A percentile compares a stretch with the other conserved stretches of the same genome.
Evolutionary conservation across 352 stramenopile genomes (phyloP).

Genomic region (Globisporangium heterothallicum): DNA sequence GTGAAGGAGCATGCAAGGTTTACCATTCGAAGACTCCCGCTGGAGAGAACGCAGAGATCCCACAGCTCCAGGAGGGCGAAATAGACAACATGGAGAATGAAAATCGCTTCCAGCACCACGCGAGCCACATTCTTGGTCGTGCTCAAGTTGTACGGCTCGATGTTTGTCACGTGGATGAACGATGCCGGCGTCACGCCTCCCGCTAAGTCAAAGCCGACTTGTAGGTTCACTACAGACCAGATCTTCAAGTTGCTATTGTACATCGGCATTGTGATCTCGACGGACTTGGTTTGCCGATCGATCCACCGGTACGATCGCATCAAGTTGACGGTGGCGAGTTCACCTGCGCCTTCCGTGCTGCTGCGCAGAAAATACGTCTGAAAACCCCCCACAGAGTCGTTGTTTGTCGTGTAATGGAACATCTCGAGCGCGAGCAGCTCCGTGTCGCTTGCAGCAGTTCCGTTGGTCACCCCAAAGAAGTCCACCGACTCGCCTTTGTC

Average conservation of each 20-base stretch:
- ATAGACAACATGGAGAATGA: conserved; percentile 44
- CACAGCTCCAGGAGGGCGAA: conserved; percentile 59
- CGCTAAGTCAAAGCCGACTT: conserved; percentile 51
- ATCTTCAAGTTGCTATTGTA: conserved; percentile 64
- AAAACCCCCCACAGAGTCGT: conserved; percentile 34
- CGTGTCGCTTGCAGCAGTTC: conserved; percentile 17
- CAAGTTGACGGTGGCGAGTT: conserved; percentile 16
- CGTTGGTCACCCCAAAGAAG: conserved; percentile 35
- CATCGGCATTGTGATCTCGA: conserved; percentile 49
- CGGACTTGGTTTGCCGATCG: conserved; percentile 50
- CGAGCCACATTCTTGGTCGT: conserved; percentile 40
- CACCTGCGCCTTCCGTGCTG: conserved; percentile 21
- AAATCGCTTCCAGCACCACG: conserved; percentile 38
- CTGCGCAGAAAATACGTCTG: conserved; percentile 62
- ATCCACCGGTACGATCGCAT: conserved; percentile 57
- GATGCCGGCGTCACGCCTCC: conserved; percentile 39
- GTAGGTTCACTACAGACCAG: conserved; percentile 54
- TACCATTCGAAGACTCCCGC: conserved; percentile 39
- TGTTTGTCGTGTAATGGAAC: conserved; percentile 46
- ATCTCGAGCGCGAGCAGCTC: conserved; percentile 41
- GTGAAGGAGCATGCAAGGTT: conserved; percentile 7
- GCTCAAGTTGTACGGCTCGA: conserved; percentile 66
- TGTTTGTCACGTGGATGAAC: conserved; percentile 47
- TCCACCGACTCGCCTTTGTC: conserved; percentile 21
- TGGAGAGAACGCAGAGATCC: conserved; percentile 59